Base-by-base conservation (phyloP, 768 basidiomycete species). In the Chlorophyllum brunneum region DNA sequence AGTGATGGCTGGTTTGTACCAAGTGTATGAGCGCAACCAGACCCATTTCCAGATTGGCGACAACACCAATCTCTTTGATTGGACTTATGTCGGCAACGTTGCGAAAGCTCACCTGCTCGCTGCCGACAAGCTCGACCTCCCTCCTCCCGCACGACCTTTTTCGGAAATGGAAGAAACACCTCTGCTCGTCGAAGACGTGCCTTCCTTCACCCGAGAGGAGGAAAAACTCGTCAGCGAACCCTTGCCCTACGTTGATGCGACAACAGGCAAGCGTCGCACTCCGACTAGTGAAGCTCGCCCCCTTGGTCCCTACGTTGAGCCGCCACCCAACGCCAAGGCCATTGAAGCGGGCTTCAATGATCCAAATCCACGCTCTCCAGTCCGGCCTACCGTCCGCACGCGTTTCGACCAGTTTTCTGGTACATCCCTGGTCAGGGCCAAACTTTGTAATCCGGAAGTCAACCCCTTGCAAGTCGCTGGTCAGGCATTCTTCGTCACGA, bases 51-150 rank as follows among this genome's bases (percentile, higher is more conserved):
- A 98, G 68, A 84, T 99, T 58, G 97, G 97, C 31, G 77, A 88
- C 70, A 97, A 98, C 70, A 83, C 79, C 57, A 98, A 98, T 65
- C 70, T 98, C 3, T 93, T 91, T 62, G 97, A 98, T 68, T 94
- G 88, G 82, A 97, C 95, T 4, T 98, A 98, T 63, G 92, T 98
- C 60, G 92, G 85, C 48, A 99, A 99, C 66, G 86, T 95, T 55
- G 95, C 94, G 1, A 81, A 88, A 61, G 95, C 94, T 3, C 97
- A 99, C 65, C 72, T 99, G 11, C 81, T 98, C 46, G 97, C 97
- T 9, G 87, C 90, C 18, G 95, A 98, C 74, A 89, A 84, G 63
- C 82, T 99, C 37, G 76, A 74, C 43, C 70, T 76, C 10, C 72
- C 78, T 0, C 71, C 79, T 20, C 74, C 79, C 0, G 69, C 74